Conservation (phyloP, 352 stramenopile genomes). For the Halophytophthora batemanensis region DNA sequence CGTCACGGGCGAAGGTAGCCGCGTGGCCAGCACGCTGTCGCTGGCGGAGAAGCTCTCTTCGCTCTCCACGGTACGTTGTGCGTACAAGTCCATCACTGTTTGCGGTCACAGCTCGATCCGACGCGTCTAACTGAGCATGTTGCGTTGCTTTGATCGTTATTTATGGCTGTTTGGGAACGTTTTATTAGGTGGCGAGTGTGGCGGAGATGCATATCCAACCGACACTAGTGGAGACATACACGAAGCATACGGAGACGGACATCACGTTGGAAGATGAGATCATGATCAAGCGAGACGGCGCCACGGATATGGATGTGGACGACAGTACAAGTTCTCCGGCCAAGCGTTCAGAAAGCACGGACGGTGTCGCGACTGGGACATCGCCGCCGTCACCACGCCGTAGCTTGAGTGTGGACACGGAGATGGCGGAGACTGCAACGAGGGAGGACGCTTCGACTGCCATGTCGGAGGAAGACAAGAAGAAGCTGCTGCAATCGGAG, state of each 20-base stretch:
- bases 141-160: too few relatives aligned
- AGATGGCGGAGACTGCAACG: slow-evolving; percentile 21
- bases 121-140: too few relatives aligned
- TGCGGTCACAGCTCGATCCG: too few relatives aligned
- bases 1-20: slow-evolving; percentile 33
- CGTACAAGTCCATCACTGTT: too few relatives aligned
- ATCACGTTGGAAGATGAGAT: slow-evolving; percentile 82
- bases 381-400: slow-evolving; percentile 40
- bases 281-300: slow-evolving; percentile 31
- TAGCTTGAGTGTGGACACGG: slow-evolving; percentile 48
- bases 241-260: slow-evolving; percentile 82
- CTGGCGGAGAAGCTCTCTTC: slow-evolving; percentile 73
- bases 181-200: slow-evolving; percentile 51
- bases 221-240: slow-evolving; percentile 80
- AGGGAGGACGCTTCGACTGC: slow-evolving; percentile 15
- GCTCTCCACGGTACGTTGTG: slow-evolving; percentile 55
- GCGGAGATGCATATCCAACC: slow-evolving; percentile 81
- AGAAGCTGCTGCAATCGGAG: slow-evolving; percentile 66
- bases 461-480: slow-evolving; percentile 60
- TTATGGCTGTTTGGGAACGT: too few relatives aligned
- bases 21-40: slow-evolving; percentile 38
- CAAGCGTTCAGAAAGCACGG: slow-evolving; percentile 29
- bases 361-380: slow-evolving; percentile 12
- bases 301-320: slow-evolving; percentile 46
- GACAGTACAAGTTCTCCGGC: slow-evolving; percentile 17